A percentile compares a stretch with the other conserved stretches of the same genome.
phyloP scores from a whole-genome alignment of 345 rosid species.

The Brassica nigra region DNA sequence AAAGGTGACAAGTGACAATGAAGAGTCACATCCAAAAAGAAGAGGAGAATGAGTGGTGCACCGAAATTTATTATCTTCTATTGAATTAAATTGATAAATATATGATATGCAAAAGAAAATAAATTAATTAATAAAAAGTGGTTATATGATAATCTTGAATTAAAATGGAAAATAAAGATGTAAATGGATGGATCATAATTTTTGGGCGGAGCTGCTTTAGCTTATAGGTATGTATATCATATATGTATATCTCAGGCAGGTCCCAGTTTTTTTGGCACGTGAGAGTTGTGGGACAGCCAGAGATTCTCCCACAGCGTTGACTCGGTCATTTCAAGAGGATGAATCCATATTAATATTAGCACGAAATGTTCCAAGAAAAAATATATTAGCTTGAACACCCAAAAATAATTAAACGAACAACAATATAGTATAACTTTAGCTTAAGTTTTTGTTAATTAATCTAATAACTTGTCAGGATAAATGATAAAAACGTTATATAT shows the following conservation, averaged over 20 bases:
- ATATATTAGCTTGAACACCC: background rate
- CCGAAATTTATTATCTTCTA: slow-evolving; percentile 15
- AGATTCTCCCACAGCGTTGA: slow-evolving; percentile 35
- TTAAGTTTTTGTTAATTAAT: background rate
- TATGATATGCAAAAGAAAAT: background rate
- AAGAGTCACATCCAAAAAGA: slow-evolving; percentile 29
- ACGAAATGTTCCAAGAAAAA: background rate
- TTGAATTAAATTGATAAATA: slow-evolving; percentile 10
- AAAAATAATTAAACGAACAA: background rate
- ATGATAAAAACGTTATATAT: background rate
- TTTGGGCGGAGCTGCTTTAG: slow-evolving; percentile 37
- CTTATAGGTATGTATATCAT: background rate
- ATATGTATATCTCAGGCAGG: slow-evolving; percentile 31
- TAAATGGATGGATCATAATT: slow-evolving; percentile 36
- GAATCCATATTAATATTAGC: background rate
- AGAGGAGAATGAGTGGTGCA: slow-evolving; percentile 31
- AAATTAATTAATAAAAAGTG: background rate
- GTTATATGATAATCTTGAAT: background rate
- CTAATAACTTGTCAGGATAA: background rate
- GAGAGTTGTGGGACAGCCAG: slow-evolving; percentile 21
- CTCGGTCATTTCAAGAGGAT: slow-evolving; percentile 28
- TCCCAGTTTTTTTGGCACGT: slow-evolving; percentile 37
- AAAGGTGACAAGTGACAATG: slow-evolving; percentile 21
- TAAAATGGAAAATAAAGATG: slow-evolving; percentile 7
- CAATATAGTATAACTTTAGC: background rate